Percentiles rank a stretch among this genome's conserved stretches.
These are phyloP conservation scores for Globisporangium parvum DNA, from an alignment of 352 stramenopile genomes.

Conservation along the genomic window DNA sequence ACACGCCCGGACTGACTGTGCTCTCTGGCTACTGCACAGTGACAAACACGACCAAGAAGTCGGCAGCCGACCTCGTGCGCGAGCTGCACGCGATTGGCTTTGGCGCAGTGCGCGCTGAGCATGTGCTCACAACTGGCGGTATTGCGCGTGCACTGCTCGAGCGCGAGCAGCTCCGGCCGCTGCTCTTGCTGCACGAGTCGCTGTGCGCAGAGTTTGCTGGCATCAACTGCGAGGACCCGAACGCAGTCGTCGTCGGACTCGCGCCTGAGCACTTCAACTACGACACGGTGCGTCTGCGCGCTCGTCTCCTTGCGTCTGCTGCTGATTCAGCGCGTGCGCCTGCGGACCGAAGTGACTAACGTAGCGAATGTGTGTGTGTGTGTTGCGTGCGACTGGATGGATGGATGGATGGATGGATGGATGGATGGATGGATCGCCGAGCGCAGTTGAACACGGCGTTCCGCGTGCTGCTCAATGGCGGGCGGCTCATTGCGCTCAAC, in stretches of 20 bases:
- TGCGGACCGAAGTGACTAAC: no score
- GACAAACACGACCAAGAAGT: slow-evolving; percentile 72
- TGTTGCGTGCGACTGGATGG: no score
- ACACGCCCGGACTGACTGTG: background rate
- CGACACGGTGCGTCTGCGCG: slow-evolving; percentile 21
- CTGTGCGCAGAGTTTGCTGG: slow-evolving; percentile 41
- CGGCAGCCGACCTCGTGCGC: slow-evolving; percentile 29
- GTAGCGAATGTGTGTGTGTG: no score
- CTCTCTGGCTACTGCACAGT: slow-evolving; percentile 20
- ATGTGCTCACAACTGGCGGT: slow-evolving; percentile 38
- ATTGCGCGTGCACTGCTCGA: slow-evolving; percentile 36
- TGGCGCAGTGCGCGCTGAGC: slow-evolving; percentile 23
- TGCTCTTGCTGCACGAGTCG: slow-evolving; percentile 41
- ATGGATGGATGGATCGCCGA: background rate
- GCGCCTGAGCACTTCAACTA: slow-evolving; percentile 54
- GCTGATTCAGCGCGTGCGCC: no score
- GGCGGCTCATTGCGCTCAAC: slow-evolving; percentile 47
- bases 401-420: no score
- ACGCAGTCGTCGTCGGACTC: slow-evolving; percentile 52
- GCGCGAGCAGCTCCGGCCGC: slow-evolving; percentile 26
- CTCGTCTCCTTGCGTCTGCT: no score
- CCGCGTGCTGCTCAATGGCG: slow-evolving; percentile 37
- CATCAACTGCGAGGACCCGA: slow-evolving; percentile 31
- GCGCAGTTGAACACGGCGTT: slow-evolving; percentile 50
- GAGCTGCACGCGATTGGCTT: slow-evolving; percentile 48